phyloP scores from a whole-genome alignment of 2,329 filamentous ascomycete genomes.

The Dothideomycetidae sp. region DNA sequence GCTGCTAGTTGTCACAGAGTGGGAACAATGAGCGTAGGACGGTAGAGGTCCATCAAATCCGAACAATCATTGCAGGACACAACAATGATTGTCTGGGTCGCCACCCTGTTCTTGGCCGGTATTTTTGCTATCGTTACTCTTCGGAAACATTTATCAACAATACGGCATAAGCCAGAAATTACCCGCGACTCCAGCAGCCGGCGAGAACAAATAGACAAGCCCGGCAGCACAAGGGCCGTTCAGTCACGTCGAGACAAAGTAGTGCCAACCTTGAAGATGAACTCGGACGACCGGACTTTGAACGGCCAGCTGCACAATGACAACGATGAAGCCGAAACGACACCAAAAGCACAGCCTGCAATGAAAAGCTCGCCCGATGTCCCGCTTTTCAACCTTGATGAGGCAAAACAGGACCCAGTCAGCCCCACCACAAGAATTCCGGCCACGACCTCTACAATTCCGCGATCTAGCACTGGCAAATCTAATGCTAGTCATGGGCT shows the following conservation, averaged over 20 bases:
- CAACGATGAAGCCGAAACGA: slow-evolving; percentile 14
- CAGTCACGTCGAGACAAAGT: background rate
- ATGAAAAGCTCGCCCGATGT: slow-evolving; percentile 12
- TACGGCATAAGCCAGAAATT: background rate
- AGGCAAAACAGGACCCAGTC: background rate
- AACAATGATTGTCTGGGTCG: background rate
- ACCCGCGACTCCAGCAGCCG: background rate
- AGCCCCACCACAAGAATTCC: slow-evolving; percentile 7
- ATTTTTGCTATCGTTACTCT: background rate
- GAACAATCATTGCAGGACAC: background rate
- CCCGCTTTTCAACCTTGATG: slow-evolving; percentile 12
- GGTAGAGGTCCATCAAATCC: slow-evolving; percentile 1
- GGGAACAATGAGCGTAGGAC: too few species aligned
- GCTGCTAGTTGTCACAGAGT: too few species aligned
- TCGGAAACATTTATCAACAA: background rate
- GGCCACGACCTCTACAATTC: slow-evolving; percentile 23
- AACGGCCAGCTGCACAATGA: background rate
- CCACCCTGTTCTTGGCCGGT: background rate
- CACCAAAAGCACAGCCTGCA: slow-evolving; percentile 19
- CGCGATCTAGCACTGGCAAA: background rate
- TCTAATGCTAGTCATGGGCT: slow-evolving; percentile 15
- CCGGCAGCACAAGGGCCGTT: background rate
- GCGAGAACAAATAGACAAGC: too few species aligned
- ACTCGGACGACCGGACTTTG: background rate
- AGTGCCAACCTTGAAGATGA: background rate